Evolutionary conservation across 2,329 filamentous ascomycete species (phyloP), one percentile per base, ranked within the genome.

Genomic region (Westerdykella aurantiaca): DNA sequence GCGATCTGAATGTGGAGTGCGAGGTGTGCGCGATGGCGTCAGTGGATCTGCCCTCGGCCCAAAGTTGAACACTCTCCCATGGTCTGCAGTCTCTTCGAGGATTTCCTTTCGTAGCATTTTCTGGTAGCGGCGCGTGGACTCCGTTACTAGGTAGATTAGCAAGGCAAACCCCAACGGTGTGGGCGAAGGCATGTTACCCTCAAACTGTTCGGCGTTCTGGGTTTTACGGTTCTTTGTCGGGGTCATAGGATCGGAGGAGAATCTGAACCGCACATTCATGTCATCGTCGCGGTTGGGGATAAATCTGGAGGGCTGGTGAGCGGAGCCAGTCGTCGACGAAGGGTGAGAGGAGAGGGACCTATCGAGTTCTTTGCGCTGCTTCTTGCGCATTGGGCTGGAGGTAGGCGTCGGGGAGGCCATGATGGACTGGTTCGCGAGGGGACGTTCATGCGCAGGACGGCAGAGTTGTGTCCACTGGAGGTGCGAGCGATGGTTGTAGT

Each of bases 221-320:
- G 9, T 10, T 29, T 29, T 29, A 12, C 11, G 25, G 25, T 29
- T 29, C 25, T 29, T 29, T 12, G 25, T 29, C 25, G 25, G 25
- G 11, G 25, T 29, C 25, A 29, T 29, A 1, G 84, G 86, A 50
- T 96, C 91, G 61, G 95, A 87, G 22, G 97, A 76, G 43, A 97
- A 73, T 63, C 83, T 95, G 69, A 93, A 97, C 67, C 89, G 94
- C 42, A 91, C 89, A 64, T 91, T 86, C 18, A 97, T 74, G 68
- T 98, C 93, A 67, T 95, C 89, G 5, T 91, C 93, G 52, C 93
- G 81, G 57, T 93, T 94, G 22, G 93, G 93, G 55, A 98, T 97
- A 65, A 98, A 98, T 58, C 93, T 95, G 63, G 3, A 17, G 2
- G 9, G 3, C 29, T 17, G n/a, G 14, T 37, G 39, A 18, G 33